Conservation (phyloP, 768 basidiomycete genomes). For the Mycena floridula region DNA sequence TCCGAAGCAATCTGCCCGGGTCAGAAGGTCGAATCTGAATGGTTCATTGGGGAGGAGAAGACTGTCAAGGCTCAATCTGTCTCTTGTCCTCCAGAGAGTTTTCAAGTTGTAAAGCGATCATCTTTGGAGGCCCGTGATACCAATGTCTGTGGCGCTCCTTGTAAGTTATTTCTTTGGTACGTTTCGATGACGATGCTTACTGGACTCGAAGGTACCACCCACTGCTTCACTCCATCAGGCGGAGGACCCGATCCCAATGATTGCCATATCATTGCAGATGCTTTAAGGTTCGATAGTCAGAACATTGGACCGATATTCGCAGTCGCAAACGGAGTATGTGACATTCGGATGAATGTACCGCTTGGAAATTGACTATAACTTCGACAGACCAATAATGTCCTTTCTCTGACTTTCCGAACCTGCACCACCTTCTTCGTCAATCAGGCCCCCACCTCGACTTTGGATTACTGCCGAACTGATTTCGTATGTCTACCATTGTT, state of each 20-base stretch:
- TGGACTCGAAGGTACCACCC: conserved; percentile 24
- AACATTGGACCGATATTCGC: conserved; percentile 34
- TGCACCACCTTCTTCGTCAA: conserved; percentile 46
- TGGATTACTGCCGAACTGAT: conserved; percentile 41
- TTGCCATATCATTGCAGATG: conserved; percentile 43
- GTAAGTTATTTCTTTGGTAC: background rate
- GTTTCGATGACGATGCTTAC: conserved; percentile 6
- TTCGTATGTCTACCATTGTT: conserved; percentile 27
- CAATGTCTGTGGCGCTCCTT: conserved; percentile 2
- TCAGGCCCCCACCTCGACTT: conserved; percentile 29
- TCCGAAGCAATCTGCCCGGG: no score
- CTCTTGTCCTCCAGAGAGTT: conserved; percentile 32
- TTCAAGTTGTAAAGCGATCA: conserved; percentile 3
- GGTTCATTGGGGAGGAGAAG: conserved; percentile 33
- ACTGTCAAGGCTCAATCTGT: conserved; percentile 33
- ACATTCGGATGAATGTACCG: no score
- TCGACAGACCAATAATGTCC: conserved; percentile 29
- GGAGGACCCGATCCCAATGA: conserved; percentile 44
- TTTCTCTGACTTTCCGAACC: conserved; percentile 33
- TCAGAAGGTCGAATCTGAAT: no score
- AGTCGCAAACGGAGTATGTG: background rate
- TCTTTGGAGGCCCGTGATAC: conserved; percentile 2
- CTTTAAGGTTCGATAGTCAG: conserved; percentile 38
- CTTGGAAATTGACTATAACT: no score
- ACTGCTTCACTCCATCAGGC: conserved; percentile 39